Base-by-base conservation (phyloP, 805 yeast species). In the Metschnikowia lochheadii region DNA sequence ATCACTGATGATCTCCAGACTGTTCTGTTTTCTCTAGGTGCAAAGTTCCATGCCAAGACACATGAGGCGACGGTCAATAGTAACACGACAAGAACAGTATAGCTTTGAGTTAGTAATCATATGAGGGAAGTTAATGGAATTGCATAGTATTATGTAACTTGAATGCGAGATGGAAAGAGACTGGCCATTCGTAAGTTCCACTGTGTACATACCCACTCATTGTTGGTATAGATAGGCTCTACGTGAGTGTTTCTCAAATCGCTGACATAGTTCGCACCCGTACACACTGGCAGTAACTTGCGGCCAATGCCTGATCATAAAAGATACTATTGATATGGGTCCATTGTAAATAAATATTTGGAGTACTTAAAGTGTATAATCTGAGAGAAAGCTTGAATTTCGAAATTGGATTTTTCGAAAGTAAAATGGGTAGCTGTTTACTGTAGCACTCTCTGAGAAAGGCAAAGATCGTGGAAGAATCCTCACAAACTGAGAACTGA, bases 41-140 rank as follows among this genome's bases (percentile, higher is more conserved):
- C 95, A 67, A 82, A 76, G 47, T 78, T 72, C 97, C 97, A 91
- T 52, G 90, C 84, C 40, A 78, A 73, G n/a, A 80, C 76, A 13
- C 89, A 81, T 40, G 80, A 69, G 21, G 76, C 77, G 26, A 76
- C 79, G 11, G 84, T 84, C 50, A 81, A 72, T 23, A 84, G 61
- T 54, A 89, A 74, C 31, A 82, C 85, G 51, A 80, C 70, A 51
- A 87, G 73, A 56, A 89, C 92, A 46, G 87, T 80, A 79, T 84
- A 87, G 47, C 91, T 85, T 21, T 1, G 13, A 10, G 49, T 51
- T 43, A 54, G 49, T 51, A 40, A 26, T 13, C 33, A 15, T 13
- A 26, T 40, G 11, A 21, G n/a, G 23, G 17, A n/a, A 10, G 11
- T 4, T 6, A 26, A 8, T 8, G 14, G 20, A 26, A 8, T 10